Conservation (phyloP, 352 stramenopile species). For the Pythium monospermum region DNA sequence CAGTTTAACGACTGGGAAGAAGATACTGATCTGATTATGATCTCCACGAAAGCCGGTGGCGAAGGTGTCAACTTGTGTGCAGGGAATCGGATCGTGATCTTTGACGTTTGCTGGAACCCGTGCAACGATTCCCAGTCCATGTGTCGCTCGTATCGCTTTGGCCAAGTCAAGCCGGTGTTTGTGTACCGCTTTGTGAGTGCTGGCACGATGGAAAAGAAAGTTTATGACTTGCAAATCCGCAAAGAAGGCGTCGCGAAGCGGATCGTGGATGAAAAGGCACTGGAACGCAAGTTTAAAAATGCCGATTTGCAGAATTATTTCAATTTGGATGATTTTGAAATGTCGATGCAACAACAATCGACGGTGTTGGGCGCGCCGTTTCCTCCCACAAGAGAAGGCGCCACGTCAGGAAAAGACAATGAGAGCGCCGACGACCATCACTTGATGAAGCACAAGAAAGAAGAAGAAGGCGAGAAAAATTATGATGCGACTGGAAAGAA, state of each 20-base stretch:
- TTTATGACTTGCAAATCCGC: slow-evolving; percentile 87
- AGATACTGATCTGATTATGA: slow-evolving; percentile 81
- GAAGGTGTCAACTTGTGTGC: slow-evolving; percentile 88
- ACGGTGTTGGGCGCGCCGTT: slow-evolving; percentile 8
- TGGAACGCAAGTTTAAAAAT: slow-evolving; percentile 78
- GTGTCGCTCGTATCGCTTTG: slow-evolving; percentile 91
- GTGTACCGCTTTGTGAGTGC: slow-evolving; percentile 91
- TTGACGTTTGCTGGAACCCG: slow-evolving; percentile 91
- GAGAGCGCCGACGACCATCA: too few relatives aligned
- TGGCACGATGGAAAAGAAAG: slow-evolving; percentile 92
- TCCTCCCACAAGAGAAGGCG: too few relatives aligned
- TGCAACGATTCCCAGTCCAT: slow-evolving; percentile 91
- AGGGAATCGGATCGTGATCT: slow-evolving; percentile 89
- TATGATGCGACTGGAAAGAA: too few relatives aligned
- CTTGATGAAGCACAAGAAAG: background rate
- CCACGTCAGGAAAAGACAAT: too few relatives aligned
- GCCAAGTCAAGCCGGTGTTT: slow-evolving; percentile 89
- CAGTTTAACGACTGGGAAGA: slow-evolving; percentile 83
- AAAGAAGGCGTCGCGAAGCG: slow-evolving; percentile 88
- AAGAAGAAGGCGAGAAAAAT: background rate
- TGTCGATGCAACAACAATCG: slow-evolving; percentile 45
- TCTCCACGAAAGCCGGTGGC: slow-evolving; percentile 83
- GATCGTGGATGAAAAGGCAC: slow-evolving; percentile 85
- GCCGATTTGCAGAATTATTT: slow-evolving; percentile 85
- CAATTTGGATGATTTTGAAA: slow-evolving; percentile 74